phyloP scores from a whole-genome alignment of 2,329 filamentous ascomycete species.

The Stenocarpella maydis region DNA sequence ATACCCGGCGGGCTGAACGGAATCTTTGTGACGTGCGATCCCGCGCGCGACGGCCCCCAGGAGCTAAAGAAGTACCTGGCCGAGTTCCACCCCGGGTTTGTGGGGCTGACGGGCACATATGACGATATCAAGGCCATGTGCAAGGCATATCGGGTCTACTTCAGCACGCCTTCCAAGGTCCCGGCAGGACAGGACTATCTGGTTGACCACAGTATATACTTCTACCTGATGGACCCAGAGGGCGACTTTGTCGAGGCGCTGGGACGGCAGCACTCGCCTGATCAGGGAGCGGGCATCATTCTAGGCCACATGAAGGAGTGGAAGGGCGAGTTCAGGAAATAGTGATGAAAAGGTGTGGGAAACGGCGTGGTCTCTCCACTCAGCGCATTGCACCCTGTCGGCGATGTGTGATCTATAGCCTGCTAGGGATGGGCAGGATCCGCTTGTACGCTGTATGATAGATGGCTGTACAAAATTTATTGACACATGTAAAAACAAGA shows the following conservation, averaged over 20 bases:
- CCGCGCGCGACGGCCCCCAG: slow-evolving; percentile 85
- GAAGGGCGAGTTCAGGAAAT: slow-evolving; percentile 44
- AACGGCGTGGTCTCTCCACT: slow-evolving; percentile 26
- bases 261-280: slow-evolving; percentile 90
- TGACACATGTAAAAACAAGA: neutral
- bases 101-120: slow-evolving; percentile 92
- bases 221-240: slow-evolving; percentile 98
- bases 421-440: neutral
- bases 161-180: slow-evolving; percentile 88
- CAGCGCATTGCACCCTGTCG: neutral
- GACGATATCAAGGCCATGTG: slow-evolving; percentile 93
- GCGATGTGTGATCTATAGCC: neutral
- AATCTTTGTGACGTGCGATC: slow-evolving; percentile 96
- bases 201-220: slow-evolving; percentile 99
- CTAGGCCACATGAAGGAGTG: slow-evolving; percentile 80
- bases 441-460: slow-evolving; percentile 10
- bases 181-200: slow-evolving; percentile 95
- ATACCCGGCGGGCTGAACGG: slow-evolving; percentile 68
- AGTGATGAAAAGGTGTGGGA: slow-evolving; percentile 4
- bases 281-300: slow-evolving; percentile 85
- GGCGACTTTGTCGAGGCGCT: slow-evolving; percentile 98
- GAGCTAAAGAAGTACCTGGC: slow-evolving; percentile 85
- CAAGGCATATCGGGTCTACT: slow-evolving; percentile 97
- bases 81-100: slow-evolving; percentile 88
- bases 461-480: neutral